These are phyloP conservation scores for Globisporangium perplexum DNA, from an alignment of 352 stramenopile genomes.

Conservation along the genomic window DNA sequence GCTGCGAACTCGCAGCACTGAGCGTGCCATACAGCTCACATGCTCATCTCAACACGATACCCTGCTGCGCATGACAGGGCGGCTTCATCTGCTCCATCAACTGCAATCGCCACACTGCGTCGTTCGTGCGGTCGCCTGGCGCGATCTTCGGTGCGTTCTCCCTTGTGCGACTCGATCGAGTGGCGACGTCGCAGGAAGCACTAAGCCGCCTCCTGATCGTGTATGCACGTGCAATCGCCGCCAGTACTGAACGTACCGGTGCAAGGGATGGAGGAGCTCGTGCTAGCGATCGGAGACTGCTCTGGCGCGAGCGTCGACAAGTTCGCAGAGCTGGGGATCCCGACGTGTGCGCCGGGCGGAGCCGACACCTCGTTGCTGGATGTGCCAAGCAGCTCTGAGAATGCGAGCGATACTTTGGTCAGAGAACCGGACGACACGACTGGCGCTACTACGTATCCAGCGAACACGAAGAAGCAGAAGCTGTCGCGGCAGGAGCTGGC, in stretches of 20 bases:
- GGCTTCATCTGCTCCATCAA: constrained; percentile 85
- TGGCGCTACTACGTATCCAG: not conserved
- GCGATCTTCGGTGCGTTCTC: constrained; percentile 49
- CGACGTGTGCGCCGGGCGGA: constrained; percentile 39
- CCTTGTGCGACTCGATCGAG: no score
- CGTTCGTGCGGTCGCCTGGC: constrained; percentile 41
- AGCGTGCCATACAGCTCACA: no score
- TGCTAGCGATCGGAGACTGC: constrained; percentile 68
- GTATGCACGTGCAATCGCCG: not conserved
- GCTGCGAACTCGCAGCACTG: no score
- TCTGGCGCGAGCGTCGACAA: constrained; percentile 56
- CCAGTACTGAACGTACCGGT: constrained; percentile 75
- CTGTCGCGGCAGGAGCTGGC: constrained; percentile 57
- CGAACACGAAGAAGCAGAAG: constrained; percentile 34
- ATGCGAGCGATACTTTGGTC: not conserved
- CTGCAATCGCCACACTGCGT: constrained; percentile 51
- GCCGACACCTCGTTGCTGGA: not conserved
- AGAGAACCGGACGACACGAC: not conserved
- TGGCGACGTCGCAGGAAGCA: no score
- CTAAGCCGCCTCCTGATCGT: not conserved
- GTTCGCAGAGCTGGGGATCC: constrained; percentile 42
- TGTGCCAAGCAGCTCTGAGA: not conserved
- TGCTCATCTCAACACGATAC: not conserved
- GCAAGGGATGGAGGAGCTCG: constrained; percentile 61
- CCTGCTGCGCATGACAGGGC: constrained; percentile 21